Evolutionary conservation across 202 grass and related monocot genomes (phyloP).

Genomic region (Brachypodium distachyon): DNA sequence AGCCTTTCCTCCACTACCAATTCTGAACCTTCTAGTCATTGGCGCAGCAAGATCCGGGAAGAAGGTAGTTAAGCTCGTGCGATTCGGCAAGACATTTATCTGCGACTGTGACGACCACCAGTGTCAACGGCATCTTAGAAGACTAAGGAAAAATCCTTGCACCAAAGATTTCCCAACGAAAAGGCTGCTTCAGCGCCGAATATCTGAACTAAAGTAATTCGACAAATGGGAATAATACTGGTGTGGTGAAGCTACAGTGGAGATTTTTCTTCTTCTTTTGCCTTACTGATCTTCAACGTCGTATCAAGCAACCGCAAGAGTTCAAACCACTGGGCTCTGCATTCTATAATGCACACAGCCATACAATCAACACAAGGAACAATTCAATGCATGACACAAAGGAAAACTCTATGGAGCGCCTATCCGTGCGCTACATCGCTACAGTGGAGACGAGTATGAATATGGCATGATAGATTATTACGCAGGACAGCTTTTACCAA

Average conservation of each 20-base stretch:
- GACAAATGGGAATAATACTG: neutral
- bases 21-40: neutral
- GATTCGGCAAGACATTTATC: neutral
- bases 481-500: neutral
- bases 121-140: neutral
- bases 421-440: no score
- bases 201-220: neutral
- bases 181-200: neutral
- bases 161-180: neutral
- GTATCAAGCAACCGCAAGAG: no score
- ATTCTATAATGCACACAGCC: no score
- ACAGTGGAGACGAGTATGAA: neutral
- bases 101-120: neutral
- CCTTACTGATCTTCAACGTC: no score
- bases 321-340: no score
- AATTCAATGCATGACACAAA: no score
- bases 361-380: no score
- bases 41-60: conserved; percentile 9
- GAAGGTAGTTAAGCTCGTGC: neutral
- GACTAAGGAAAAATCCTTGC: neutral
- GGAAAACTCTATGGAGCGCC: no score
- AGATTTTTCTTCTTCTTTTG: no score
- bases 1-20: neutral
- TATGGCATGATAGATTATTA: neutral
- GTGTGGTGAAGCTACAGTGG: neutral